These are phyloP conservation scores for Neofusicoccum parvum DNA, from an alignment of 2,329 filamentous ascomycete species.

Conservation along the genomic window DNA sequence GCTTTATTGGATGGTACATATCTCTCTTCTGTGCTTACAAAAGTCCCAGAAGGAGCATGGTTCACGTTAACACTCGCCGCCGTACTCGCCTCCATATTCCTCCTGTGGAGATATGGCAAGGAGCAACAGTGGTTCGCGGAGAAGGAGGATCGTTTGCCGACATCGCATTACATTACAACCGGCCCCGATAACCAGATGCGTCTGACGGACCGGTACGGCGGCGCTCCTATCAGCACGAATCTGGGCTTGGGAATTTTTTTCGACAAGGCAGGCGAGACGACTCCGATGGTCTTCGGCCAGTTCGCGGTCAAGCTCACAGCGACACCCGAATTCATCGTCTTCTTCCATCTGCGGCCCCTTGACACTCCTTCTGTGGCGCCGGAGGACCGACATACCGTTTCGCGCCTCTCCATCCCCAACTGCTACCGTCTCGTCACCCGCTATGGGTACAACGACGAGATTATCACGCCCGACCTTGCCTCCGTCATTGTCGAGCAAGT, in stretches of 20 bases:
- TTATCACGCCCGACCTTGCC: slow-evolving; percentile 65
- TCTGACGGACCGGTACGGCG: slow-evolving; percentile 44
- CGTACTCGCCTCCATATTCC: slow-evolving; percentile 65
- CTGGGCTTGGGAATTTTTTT: slow-evolving; percentile 72
- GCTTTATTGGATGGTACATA: slow-evolving; percentile 69
- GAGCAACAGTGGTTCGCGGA: slow-evolving; percentile 76
- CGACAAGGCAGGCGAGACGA: slow-evolving; percentile 70
- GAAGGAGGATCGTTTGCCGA: slow-evolving; percentile 56
- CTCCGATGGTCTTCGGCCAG: slow-evolving; percentile 69
- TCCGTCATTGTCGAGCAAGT: too few relatives aligned
- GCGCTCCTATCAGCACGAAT: slow-evolving; percentile 38
- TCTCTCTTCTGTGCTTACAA: slow-evolving; percentile 68
- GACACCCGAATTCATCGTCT: slow-evolving; percentile 67
- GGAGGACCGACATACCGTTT: slow-evolving; percentile 52
- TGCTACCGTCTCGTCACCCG: slow-evolving; percentile 70
- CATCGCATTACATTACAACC: slow-evolving; percentile 47
- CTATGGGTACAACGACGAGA: slow-evolving; percentile 72
- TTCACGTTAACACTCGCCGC: slow-evolving; percentile 69
- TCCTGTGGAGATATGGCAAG: slow-evolving; percentile 80
- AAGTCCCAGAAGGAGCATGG: slow-evolving; percentile 77
- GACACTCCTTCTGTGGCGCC: slow-evolving; percentile 50
- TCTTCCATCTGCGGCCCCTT: slow-evolving; percentile 71
- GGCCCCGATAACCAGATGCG: slow-evolving; percentile 34
- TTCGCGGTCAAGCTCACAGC: slow-evolving; percentile 72
- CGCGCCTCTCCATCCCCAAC: slow-evolving; percentile 54